phyloP scores from a whole-genome alignment of 441 rosid genomes.

The Kokia cookei region DNA sequence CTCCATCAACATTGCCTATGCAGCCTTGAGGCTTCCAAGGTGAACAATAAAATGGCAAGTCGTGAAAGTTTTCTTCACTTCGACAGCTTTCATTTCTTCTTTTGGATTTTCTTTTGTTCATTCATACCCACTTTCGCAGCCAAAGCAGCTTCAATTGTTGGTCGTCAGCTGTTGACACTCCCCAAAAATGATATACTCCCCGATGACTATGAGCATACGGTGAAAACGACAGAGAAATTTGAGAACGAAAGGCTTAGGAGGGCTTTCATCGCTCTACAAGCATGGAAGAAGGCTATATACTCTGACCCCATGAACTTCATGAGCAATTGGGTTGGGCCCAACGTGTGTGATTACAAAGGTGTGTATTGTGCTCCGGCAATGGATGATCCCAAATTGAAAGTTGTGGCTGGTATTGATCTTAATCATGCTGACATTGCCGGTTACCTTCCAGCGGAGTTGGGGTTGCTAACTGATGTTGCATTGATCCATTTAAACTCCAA shows the following conservation, averaged over 20 bases:
- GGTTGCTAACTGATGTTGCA: slow-evolving; percentile 58
- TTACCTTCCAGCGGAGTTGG: slow-evolving; percentile 69
- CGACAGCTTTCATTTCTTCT: slow-evolving; percentile 39
- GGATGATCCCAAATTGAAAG: slow-evolving; percentile 39
- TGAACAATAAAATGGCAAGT: slow-evolving; percentile 29
- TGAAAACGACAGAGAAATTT: slow-evolving; percentile 36
- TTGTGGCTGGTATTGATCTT: slow-evolving; percentile 68
- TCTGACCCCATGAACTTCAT: slow-evolving; percentile 75
- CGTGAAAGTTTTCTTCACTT: slow-evolving; percentile 29
- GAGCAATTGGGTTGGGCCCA: slow-evolving; percentile 56
- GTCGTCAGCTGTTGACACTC: slow-evolving; percentile 55
- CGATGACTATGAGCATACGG: slow-evolving; percentile 21
- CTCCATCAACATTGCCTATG: slow-evolving; percentile 27
- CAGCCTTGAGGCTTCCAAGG: slow-evolving; percentile 73
- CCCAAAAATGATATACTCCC: slow-evolving; percentile 35
- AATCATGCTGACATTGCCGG: slow-evolving; percentile 87
- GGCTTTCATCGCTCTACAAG: slow-evolving; percentile 72
- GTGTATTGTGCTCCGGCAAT: slow-evolving; percentile 68
- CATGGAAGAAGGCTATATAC: slow-evolving; percentile 64
- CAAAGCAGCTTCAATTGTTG: slow-evolving; percentile 49
- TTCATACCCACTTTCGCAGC: slow-evolving; percentile 28
- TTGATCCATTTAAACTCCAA: slow-evolving; percentile 73
- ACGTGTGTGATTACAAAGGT: slow-evolving; percentile 65
- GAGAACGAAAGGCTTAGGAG: slow-evolving; percentile 49
- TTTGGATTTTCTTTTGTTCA: slow-evolving; percentile 18